Conservation (phyloP, 1,139 yeast genomes). For the Magnusiomyces tetraspermus region DNA sequence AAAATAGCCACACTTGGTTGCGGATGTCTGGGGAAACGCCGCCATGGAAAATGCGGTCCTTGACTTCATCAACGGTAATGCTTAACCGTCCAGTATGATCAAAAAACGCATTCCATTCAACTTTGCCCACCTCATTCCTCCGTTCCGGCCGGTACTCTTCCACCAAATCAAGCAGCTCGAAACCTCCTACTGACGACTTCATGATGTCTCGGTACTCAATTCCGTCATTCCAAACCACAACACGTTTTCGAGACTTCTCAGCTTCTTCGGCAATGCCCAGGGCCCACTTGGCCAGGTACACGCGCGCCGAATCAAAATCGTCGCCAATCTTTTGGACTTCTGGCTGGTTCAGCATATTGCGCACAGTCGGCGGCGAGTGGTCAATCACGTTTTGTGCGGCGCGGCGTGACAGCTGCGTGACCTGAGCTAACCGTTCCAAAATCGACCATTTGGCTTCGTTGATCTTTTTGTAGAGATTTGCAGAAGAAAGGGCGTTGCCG, state of each 20-base stretch:
- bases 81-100: slow-evolving; percentile 67
- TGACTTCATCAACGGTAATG: slow-evolving; percentile 66
- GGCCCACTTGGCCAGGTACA: slow-evolving; percentile 95
- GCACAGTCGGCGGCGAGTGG: slow-evolving; percentile 52
- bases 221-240: slow-evolving; percentile 33
- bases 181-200: slow-evolving; percentile 54
- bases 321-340: slow-evolving; percentile 75
- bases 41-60: slow-evolving; percentile 81
- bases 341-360: slow-evolving; percentile 58
- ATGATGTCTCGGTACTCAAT: slow-evolving; percentile 38
- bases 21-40: slow-evolving; percentile 59
- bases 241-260: slow-evolving; percentile 51
- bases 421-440: slow-evolving; percentile 73
- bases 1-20: slow-evolving; percentile 74
- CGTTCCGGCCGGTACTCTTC: slow-evolving; percentile 56
- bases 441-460: slow-evolving; percentile 78
- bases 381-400: slow-evolving; percentile 54
- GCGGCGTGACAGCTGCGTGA: slow-evolving; percentile 59
- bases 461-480: slow-evolving; percentile 31
- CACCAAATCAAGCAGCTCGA: slow-evolving; percentile 55
- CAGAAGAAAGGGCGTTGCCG: slow-evolving; percentile 17
- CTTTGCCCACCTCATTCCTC: slow-evolving; percentile 51
- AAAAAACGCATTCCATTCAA: slow-evolving; percentile 83
- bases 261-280: slow-evolving; percentile 90
- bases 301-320: slow-evolving; percentile 86